Evolutionary conservation across 2,329 filamentous ascomycete genomes (phyloP).

Genomic region (Fusarium armeniacum): DNA sequence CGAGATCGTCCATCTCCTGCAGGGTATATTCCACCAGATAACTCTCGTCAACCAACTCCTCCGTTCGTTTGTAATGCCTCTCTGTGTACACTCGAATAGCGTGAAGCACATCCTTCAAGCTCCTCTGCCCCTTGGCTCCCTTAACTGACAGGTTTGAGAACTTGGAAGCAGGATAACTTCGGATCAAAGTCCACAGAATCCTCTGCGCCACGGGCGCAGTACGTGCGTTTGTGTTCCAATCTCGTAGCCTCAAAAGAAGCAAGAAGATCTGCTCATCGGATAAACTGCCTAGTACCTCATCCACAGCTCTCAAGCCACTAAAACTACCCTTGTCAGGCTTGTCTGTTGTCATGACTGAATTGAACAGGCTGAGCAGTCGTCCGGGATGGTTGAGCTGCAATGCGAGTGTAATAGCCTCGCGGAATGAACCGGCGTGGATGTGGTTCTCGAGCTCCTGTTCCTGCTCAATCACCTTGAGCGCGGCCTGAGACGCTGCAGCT

Average conservation of each 20-base stretch:
- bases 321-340: conserved; percentile 73
- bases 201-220: conserved; percentile 88
- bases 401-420: conserved; percentile 91
- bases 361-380: conserved; percentile 86
- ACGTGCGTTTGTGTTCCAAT: conserved; percentile 97
- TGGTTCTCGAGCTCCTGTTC: conserved; percentile 96
- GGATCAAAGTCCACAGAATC: conserved; percentile 83
- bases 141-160: conserved; percentile 78
- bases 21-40: conserved; percentile 95
- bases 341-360: conserved; percentile 76
- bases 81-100: conserved; percentile 93
- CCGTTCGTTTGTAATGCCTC: conserved; percentile 89
- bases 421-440: conserved; percentile 87
- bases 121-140: conserved; percentile 71
- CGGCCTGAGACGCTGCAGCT: conserved; percentile 78
- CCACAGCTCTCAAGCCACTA: conserved; percentile 77
- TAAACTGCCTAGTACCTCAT: conserved; percentile 83
- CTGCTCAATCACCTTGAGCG: conserved; percentile 87
- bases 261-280: conserved; percentile 88
- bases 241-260: conserved; percentile 84
- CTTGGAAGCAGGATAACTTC: conserved; percentile 82
- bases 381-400: conserved; percentile 95
- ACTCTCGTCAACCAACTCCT: conserved; percentile 93
- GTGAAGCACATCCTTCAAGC: conserved; percentile 85
- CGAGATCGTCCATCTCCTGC: conserved; percentile 87